A percentile compares a stretch with the other conserved stretches of the same genome.
These are phyloP conservation scores for Trichoderma polysporum DNA, from an alignment of 2,329 filamentous ascomycete genomes.

Conservation along the genomic window DNA sequence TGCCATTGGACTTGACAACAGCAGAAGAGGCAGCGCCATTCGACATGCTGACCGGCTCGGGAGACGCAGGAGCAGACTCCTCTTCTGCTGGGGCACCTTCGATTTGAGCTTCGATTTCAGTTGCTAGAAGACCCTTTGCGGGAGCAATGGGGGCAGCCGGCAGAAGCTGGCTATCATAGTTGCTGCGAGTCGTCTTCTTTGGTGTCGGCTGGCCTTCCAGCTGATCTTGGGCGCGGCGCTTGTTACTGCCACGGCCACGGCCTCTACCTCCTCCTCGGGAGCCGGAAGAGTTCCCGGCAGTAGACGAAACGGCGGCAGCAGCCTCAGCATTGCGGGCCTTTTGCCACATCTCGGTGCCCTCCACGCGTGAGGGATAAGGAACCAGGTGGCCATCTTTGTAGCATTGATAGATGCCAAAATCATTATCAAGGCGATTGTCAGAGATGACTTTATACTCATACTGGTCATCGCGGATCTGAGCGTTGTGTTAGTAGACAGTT, in stretches of 20 bases:
- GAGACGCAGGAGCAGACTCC: conserved; percentile 38
- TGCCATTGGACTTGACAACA: conserved; percentile 30
- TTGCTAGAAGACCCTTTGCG: conserved; percentile 41
- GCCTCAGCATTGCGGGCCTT: conserved; percentile 39
- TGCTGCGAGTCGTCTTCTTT: conserved; percentile 46
- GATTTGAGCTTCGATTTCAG: conserved; percentile 37
- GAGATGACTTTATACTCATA: conserved; percentile 48
- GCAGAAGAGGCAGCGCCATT: conserved; percentile 31
- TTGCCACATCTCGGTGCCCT: conserved; percentile 45
- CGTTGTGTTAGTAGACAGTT: conserved; percentile 16
- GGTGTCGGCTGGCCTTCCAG: conserved; percentile 49
- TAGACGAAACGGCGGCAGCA: conserved; percentile 34
- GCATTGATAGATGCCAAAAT: conserved; percentile 45
- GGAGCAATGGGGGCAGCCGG: conserved; percentile 29
- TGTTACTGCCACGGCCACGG: conserved; percentile 39
- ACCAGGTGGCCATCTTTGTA: conserved; percentile 44
- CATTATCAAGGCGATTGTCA: conserved; percentile 43
- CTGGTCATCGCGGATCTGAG: conserved; percentile 44
- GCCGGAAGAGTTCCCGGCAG: conserved; percentile 28
- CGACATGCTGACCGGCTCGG: conserved; percentile 33
- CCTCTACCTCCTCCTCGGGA: conserved; percentile 33
- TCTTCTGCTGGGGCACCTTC: conserved; percentile 38
- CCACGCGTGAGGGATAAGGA: conserved; percentile 45
- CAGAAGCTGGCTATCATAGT: conserved; percentile 32
- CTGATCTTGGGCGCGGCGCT: conserved; percentile 53